These are phyloP conservation scores for Pleurotus ostreatus DNA, from an alignment of 768 basidiomycete species.

Conservation along the genomic window DNA sequence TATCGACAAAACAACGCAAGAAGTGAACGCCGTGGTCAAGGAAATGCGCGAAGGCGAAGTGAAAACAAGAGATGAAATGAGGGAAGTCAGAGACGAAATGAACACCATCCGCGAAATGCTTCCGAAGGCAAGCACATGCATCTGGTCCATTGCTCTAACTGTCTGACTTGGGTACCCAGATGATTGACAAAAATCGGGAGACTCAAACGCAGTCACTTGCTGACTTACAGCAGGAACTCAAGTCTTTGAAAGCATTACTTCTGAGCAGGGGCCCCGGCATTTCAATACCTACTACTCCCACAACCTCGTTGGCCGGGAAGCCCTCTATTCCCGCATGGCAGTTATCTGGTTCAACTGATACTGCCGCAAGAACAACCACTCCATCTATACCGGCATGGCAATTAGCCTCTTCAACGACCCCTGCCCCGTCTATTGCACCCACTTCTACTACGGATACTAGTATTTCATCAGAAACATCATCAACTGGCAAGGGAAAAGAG, in stretches of 20 bases:
- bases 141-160: slow-evolving; percentile 2
- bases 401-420: neutral
- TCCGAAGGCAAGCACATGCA: slow-evolving; percentile 66
- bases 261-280: slow-evolving; percentile 63
- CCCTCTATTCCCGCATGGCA: slow-evolving; percentile 93
- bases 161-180: slow-evolving; percentile 41
- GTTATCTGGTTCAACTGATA: slow-evolving; percentile 39
- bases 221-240: slow-evolving; percentile 91
- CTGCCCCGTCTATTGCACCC: neutral
- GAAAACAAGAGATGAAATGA: slow-evolving; percentile 82
- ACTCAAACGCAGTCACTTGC: slow-evolving; percentile 75
- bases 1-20: slow-evolving; percentile 66
- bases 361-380: slow-evolving; percentile 19
- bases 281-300: slow-evolving; percentile 42
- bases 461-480: neutral
- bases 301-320: slow-evolving; percentile 44
- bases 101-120: slow-evolving; percentile 88
- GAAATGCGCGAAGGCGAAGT: slow-evolving; percentile 78
- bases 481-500: slow-evolving; percentile 47
- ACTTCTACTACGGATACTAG: slow-evolving; percentile 13
- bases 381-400: slow-evolving; percentile 14
- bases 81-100: slow-evolving; percentile 88
- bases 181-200: slow-evolving; percentile 92
- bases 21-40: slow-evolving; percentile 67
- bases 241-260: slow-evolving; percentile 87